Evolutionary conservation across 108 stramenopile species (phyloP), one percentile per base, ranked within the genome.

Genomic region (Nitzschia palea): DNA sequence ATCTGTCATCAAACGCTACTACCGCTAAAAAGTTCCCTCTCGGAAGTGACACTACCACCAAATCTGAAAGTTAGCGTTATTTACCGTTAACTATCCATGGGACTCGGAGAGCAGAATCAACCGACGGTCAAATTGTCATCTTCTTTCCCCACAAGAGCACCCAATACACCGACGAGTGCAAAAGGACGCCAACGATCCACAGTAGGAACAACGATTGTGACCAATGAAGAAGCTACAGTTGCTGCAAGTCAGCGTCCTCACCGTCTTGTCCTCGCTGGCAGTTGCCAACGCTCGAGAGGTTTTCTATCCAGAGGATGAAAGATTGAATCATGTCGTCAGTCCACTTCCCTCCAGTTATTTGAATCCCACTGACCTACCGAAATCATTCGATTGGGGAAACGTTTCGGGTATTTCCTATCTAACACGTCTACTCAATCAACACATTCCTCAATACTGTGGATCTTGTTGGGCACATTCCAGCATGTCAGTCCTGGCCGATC

Each of bases 401-500:
- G 80, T 93, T 32, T 73, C 89, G 48, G 88, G 90, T 29, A 82
- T 54, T 43, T 80, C 77, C 55, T 96, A 92, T 75, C 67, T 93
- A 37, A 96, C 94, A 36, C 80, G 83, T 25, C 53, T 52, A 29
- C 78, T 95, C 55, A 98, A 96, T 71, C 97, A 98, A 56, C 95
- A 97, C 79, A 90, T 97, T 67, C 97, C 95, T 22, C 78, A 81
- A 32, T 79, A 80, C 32, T 84, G 86, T 60, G 85, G 85, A 0
- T 77, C 75, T 0, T 95, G 94, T 77, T 95, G 95, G 95, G 91
- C 91, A 4, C 78, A 96, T 62, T 90, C 92, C 3, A 83, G 95
- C 58, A 73, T 95, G 27, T 81, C 80, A 18, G 55, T 87, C 23
- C 76, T 97, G 15, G 73, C 86, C 9, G 96, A 97, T 78, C 93